These are phyloP conservation scores for Pseudogymnoascus destructans DNA, from an alignment of 2,329 filamentous ascomycete genomes.

Conservation along the genomic window DNA sequence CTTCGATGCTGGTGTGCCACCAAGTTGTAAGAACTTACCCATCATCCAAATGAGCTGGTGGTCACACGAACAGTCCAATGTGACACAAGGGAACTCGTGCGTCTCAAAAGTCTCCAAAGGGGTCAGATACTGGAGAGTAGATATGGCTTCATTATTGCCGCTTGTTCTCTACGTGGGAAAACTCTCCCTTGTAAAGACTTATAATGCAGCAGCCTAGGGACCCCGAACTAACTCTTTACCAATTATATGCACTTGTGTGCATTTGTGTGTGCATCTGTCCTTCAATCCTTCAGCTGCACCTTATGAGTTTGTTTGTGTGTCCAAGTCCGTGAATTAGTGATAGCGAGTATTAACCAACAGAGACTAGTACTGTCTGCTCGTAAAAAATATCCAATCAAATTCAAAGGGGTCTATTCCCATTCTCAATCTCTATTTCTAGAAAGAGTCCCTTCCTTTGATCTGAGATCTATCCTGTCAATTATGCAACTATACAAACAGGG, in stretches of 20 bases:
- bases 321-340: not conserved
- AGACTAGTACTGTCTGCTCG: not conserved
- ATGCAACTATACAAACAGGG: no score
- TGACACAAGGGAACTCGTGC: not conserved
- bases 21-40: not conserved
- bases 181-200: not conserved
- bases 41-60: not conserved
- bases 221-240: not conserved
- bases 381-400: no score
- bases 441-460: not conserved
- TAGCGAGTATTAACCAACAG: not conserved
- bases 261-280: not conserved
- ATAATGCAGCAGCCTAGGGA: not conserved
- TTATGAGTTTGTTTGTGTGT: not conserved
- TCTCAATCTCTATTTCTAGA: not conserved
- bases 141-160: not conserved
- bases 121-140: not conserved
- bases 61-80: not conserved
- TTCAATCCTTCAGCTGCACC: not conserved
- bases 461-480: no score
- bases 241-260: not conserved
- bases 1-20: not conserved
- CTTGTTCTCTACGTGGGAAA: not conserved
- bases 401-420: not conserved
- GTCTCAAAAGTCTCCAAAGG: not conserved